Conservation (phyloP, 306 rosid genomes). For the Pyrus bretschneideri region DNA sequence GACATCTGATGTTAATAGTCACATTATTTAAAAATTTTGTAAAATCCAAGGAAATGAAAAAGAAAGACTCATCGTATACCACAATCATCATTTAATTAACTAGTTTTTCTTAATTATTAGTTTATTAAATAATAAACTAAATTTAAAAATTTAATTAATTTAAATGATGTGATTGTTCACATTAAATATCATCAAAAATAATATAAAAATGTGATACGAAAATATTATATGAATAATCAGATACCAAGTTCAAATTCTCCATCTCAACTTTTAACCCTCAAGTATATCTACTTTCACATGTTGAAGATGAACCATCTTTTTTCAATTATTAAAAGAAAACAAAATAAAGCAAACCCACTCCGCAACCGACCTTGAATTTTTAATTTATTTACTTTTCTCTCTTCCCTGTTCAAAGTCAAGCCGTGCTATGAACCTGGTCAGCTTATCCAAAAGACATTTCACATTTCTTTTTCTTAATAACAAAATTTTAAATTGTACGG, state of each 20-base stretch:
- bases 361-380: background rate
- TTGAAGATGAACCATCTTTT: background rate
- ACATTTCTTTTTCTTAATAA: background rate
- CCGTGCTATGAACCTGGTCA: background rate
- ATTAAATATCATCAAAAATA: too few species aligned
- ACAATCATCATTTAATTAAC: too few species aligned
- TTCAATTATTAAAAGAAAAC: background rate
- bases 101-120: too few species aligned
- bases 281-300: too few species aligned
- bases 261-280: background rate
- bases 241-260: background rate
- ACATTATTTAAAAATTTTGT: too few species aligned
- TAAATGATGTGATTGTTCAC: too few species aligned
- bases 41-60: too few species aligned
- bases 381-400: background rate
- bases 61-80: too few species aligned
- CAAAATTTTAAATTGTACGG: background rate
- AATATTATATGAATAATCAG: background rate
- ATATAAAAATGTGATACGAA: background rate
- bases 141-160: too few species aligned
- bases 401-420: background rate
- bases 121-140: too few species aligned
- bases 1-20: too few species aligned
- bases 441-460: background rate
- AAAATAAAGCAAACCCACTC: background rate